phyloP scores from a whole-genome alignment of 75 land plant genomes.

The Pinus albicaulis region DNA sequence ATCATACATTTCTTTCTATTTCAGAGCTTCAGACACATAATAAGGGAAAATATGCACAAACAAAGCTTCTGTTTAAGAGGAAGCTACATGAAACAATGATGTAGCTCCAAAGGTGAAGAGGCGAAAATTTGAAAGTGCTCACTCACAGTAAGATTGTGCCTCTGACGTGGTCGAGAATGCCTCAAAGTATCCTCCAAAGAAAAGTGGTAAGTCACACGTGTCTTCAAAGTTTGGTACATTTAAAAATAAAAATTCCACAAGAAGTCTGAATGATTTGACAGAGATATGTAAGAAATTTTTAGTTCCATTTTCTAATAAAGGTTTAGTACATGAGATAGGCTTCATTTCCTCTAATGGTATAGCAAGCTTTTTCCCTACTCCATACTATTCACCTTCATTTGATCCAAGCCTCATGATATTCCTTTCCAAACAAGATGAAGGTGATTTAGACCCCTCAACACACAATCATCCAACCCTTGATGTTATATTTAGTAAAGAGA shows the following conservation, averaged over 20 bases:
- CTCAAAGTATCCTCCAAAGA: constrained; percentile 12
- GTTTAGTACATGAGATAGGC: constrained; percentile 65
- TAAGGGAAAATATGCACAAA: constrained; percentile 37
- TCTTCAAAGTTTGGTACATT: constrained; percentile 25
- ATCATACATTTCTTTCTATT: constrained; percentile 48
- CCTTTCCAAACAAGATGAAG: constrained; percentile 9
- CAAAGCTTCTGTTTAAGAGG: constrained; percentile 20
- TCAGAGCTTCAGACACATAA: constrained; percentile 62
- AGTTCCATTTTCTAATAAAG: constrained; percentile 47
- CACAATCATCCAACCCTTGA: not conserved
- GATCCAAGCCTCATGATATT: constrained; percentile 50
- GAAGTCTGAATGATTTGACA: constrained; percentile 40
- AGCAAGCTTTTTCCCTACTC: constrained; percentile 50
- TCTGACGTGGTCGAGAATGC: constrained; percentile 7
- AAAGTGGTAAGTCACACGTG: constrained; percentile 11
- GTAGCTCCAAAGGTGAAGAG: constrained; percentile 17
- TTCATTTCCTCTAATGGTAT: constrained; percentile 60
- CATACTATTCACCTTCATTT: constrained; percentile 20
- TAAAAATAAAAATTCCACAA: constrained; percentile 24
- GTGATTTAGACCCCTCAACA: not conserved
- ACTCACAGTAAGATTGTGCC: constrained; percentile 1
- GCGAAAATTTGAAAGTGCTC: constrained; percentile 12
- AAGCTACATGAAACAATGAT: constrained; percentile 19
- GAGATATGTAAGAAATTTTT: constrained; percentile 54
- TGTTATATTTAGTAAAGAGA: not conserved